Conservation (phyloP, 2,329 filamentous ascomycete genomes). For the Davidsoniella virescens region DNA sequence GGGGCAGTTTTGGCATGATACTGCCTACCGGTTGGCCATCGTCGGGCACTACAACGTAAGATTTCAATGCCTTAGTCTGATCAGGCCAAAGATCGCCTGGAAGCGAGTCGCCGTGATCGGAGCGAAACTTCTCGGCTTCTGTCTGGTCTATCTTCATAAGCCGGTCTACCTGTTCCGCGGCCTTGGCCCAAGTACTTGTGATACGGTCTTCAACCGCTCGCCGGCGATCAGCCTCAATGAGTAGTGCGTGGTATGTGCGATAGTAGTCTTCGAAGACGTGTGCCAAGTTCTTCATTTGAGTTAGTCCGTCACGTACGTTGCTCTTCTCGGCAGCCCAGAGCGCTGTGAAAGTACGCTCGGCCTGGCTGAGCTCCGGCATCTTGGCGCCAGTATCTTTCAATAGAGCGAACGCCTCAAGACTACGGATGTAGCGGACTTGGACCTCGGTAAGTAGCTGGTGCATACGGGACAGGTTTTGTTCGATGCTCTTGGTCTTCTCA, state of each 20-base stretch:
- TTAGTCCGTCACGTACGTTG: conserved; percentile 49
- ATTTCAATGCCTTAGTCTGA: conserved; percentile 42
- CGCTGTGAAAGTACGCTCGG: conserved; percentile 45
- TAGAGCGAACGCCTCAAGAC: conserved; percentile 45
- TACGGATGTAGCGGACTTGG: conserved; percentile 36
- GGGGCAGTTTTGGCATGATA: conserved; percentile 10
- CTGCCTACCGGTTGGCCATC: conserved; percentile 17
- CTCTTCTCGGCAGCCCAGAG: conserved; percentile 62
- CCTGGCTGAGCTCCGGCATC: conserved; percentile 47
- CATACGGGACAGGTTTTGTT: conserved; percentile 50
- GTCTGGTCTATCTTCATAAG: conserved; percentile 56
- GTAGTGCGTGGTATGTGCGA: conserved; percentile 65
- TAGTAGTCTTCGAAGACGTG: conserved; percentile 81
- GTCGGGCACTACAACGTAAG: conserved; percentile 32
- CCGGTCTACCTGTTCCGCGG: conserved; percentile 58
- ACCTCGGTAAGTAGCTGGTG: conserved; percentile 54
- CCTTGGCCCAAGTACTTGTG: conserved; percentile 57
- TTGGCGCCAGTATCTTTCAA: conserved; percentile 52
- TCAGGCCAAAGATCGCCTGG: conserved; percentile 80
- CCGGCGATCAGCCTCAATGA: conserved; percentile 69
- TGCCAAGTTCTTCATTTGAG: conserved; percentile 60
- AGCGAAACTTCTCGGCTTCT: conserved; percentile 61
- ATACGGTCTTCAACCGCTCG: conserved; percentile 58
- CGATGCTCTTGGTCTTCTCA: conserved; percentile 24
- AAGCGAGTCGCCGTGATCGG: conserved; percentile 71